A percentile compares a stretch with the other conserved stretches of the same genome.
These are phyloP conservation scores for Neofusicoccum umdonicola DNA, from an alignment of 2,329 filamentous ascomycete genomes.

Conservation along the genomic window DNA sequence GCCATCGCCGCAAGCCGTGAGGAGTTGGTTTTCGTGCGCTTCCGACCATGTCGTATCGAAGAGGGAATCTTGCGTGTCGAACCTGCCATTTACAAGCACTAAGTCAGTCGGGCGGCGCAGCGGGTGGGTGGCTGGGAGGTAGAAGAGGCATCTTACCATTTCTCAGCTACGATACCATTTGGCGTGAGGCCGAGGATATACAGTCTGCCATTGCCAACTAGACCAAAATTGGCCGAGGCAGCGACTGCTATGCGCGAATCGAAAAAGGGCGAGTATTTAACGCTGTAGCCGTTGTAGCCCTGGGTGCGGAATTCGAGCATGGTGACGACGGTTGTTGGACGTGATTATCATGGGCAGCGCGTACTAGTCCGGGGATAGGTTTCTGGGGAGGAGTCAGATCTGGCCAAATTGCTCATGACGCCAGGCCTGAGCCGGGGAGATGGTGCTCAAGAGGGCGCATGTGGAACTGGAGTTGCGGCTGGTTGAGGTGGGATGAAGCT, in stretches of 20 bases:
- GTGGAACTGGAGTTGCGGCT: not conserved
- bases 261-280: conserved; percentile 98
- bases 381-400: not conserved
- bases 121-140: not conserved
- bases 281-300: conserved; percentile 92
- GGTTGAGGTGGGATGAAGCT: conserved; percentile 1
- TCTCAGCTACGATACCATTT: conserved; percentile 79
- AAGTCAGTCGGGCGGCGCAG: not conserved
- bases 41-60: conserved; percentile 97
- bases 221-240: conserved; percentile 89
- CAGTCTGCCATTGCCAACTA: conserved; percentile 91
- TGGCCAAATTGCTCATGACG: conserved; percentile 9
- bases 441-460: not conserved
- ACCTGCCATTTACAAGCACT: conserved; percentile 52
- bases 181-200: conserved; percentile 81
- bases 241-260: conserved; percentile 91
- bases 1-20: conserved; percentile 87
- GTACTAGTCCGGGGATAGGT: not conserved
- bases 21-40: conserved; percentile 89
- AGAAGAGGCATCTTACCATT: conserved; percentile 56
- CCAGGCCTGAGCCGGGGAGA: conserved; percentile 4
- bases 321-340: conserved; percentile 23
- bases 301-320: conserved; percentile 95
- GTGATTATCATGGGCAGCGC: conserved; percentile 1
- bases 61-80: conserved; percentile 94